These are phyloP conservation scores for Bruguiera hainesii DNA, from an alignment of 441 rosid species.

Conservation along the genomic window DNA sequence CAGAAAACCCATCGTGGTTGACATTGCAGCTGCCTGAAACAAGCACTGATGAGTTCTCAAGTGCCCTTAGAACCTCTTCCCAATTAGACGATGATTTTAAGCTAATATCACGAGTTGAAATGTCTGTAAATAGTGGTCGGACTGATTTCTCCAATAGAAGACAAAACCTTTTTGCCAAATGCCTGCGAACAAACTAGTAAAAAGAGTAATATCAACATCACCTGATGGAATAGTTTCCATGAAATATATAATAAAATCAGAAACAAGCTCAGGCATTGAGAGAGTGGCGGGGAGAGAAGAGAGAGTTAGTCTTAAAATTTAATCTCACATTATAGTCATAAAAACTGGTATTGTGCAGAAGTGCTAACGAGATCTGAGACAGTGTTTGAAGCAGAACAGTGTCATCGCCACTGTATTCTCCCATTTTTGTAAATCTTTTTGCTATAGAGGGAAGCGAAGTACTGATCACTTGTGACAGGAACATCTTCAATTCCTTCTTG, in stretches of 20 bases:
- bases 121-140: constrained; percentile 28
- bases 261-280: not conserved
- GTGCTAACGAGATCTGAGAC: constrained; percentile 55
- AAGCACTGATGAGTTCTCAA: constrained; percentile 38
- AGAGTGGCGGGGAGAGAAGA: constrained; percentile 3
- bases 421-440: constrained; percentile 27
- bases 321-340: constrained; percentile 73
- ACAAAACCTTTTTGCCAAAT: constrained; percentile 64
- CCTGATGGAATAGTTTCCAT: constrained; percentile 13
- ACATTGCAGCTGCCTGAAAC: constrained; percentile 25
- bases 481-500: constrained; percentile 59
- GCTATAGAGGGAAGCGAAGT: constrained; percentile 46
- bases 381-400: constrained; percentile 35
- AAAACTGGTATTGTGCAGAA: constrained; percentile 54
- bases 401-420: constrained; percentile 29
- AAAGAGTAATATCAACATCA: constrained; percentile 30
- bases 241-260: not conserved
- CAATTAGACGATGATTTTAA: constrained; percentile 53
- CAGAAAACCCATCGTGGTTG: constrained; percentile 12
- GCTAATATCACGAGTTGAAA: constrained; percentile 32
- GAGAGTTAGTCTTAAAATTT: constrained; percentile 9
- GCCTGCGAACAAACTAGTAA: constrained; percentile 85
- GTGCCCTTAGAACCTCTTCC: constrained; percentile 50
- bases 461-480: constrained; percentile 51
- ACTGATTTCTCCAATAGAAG: constrained; percentile 48